Conservation (phyloP, 148 eudicot species). For the Simmondsia chinensis region DNA sequence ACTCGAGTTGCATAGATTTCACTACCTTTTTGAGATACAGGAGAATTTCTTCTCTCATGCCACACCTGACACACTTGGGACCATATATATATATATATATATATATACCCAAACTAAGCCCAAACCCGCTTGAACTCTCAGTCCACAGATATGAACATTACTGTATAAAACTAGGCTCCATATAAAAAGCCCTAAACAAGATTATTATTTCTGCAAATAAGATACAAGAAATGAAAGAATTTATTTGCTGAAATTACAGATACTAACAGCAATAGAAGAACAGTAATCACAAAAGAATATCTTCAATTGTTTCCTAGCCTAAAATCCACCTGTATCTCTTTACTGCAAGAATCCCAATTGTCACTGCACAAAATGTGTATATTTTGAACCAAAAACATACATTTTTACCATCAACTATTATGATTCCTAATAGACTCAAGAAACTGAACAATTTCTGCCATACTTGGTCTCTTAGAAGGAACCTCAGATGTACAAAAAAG, state of each 20-base stretch:
- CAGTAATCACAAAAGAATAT: constrained; percentile 43
- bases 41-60: too few species aligned
- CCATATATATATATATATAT: too few species aligned
- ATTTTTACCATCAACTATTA: constrained; percentile 8
- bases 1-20: too few species aligned
- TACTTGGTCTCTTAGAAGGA: constrained; percentile 80
- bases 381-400: not conserved
- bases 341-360: constrained; percentile 3
- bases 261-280: constrained; percentile 9
- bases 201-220: not conserved
- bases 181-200: too few species aligned
- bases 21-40: too few species aligned
- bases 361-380: constrained; percentile 10
- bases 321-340: constrained; percentile 9
- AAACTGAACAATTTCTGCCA: constrained; percentile 87
- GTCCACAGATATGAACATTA: too few species aligned
- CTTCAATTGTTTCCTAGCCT: constrained; percentile 12
- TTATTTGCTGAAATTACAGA: constrained; percentile 8
- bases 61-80: too few species aligned
- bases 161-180: too few species aligned
- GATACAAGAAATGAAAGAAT: constrained; percentile 24
- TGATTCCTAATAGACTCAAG: constrained; percentile 68
- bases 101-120: too few species aligned
- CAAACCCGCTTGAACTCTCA: too few species aligned
- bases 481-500: constrained; percentile 66